A percentile compares a stretch with the other conserved stretches of the same genome.
Conservation (phyloP, 371 early-diverging fungal species). For the Blyttiomyces sp. region DNA sequence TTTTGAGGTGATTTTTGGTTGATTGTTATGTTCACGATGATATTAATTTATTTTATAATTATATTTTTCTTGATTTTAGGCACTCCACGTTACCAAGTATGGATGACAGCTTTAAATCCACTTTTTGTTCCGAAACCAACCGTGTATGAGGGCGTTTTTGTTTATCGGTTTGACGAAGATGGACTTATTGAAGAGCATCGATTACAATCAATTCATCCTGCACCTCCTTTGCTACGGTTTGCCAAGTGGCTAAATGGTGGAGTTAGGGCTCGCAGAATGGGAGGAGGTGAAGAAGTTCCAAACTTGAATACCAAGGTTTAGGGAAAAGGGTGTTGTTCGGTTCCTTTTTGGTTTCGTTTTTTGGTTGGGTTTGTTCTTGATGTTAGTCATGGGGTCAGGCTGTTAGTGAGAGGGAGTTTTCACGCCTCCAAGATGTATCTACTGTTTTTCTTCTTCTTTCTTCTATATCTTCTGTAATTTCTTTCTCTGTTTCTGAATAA, state of each 20-base stretch:
- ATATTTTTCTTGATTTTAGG: slow-evolving; percentile 5
- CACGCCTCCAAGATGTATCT: too few relatives aligned
- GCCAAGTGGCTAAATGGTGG: slow-evolving; percentile 17
- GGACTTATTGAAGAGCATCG: slow-evolving; percentile 21
- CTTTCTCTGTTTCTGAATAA: too few relatives aligned
- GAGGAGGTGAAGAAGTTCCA: background rate
- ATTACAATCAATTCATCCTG: slow-evolving; percentile 23
- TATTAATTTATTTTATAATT: background rate
- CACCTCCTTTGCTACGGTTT: slow-evolving; percentile 19
- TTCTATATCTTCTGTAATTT: too few relatives aligned
- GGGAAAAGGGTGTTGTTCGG: too few relatives aligned
- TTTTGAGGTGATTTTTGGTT: background rate
- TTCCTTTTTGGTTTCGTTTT: too few relatives aligned
- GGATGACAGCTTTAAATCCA: too few relatives aligned
- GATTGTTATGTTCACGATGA: background rate
- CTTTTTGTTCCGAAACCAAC: too few relatives aligned
- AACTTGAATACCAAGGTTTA: background rate
- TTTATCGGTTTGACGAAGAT: slow-evolving; percentile 18
- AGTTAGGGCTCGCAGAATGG: background rate
- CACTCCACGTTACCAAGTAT: slow-evolving; percentile 16
- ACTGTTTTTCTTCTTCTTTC: too few relatives aligned
- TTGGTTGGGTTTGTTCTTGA: too few relatives aligned
- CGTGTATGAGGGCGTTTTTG: slow-evolving; percentile 30
- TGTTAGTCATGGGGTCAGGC: too few relatives aligned
- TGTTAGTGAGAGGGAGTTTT: too few relatives aligned